Evolutionary conservation across 805 yeast species (phyloP).

Genomic region (Kodamaea fukazawae): DNA sequence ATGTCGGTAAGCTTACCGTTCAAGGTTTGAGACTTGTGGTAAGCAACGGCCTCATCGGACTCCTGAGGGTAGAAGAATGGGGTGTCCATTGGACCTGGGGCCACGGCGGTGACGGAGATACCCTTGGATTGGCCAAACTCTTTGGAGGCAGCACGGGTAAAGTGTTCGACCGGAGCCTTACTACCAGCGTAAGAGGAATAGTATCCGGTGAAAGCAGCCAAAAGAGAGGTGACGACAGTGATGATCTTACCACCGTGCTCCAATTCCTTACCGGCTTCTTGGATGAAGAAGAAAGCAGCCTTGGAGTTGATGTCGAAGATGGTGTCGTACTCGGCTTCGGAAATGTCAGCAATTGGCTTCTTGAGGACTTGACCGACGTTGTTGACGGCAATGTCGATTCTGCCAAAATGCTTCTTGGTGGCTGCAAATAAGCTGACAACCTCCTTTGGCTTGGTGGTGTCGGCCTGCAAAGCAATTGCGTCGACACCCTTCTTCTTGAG

Average conservation of each 20-base stretch:
- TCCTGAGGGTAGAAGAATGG: constrained; percentile 66
- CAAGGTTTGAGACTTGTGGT: constrained; percentile 51
- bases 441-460: constrained; percentile 41
- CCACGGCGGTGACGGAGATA: constrained; percentile 53
- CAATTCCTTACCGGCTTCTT: constrained; percentile 52
- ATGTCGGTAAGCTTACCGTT: constrained; percentile 53
- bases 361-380: constrained; percentile 64
- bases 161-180: constrained; percentile 54
- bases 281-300: constrained; percentile 59
- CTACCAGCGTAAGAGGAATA: constrained; percentile 57
- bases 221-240: constrained; percentile 57
- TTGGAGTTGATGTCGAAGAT: constrained; percentile 56
- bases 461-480: constrained; percentile 42
- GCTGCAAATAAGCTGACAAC: constrained; percentile 44
- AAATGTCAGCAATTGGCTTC: constrained; percentile 52
- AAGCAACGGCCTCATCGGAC: constrained; percentile 48
- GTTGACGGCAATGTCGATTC: constrained; percentile 62
- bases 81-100: constrained; percentile 69
- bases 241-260: constrained; percentile 54
- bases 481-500: constrained; percentile 41
- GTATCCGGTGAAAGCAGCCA: constrained; percentile 60
- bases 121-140: constrained; percentile 42
- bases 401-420: constrained; percentile 46
- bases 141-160: constrained; percentile 53
- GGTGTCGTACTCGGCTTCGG: constrained; percentile 53